Evolutionary conservation across 495 filamentous ascomycete species (phyloP).

Genomic region (Peziza echinospora): DNA sequence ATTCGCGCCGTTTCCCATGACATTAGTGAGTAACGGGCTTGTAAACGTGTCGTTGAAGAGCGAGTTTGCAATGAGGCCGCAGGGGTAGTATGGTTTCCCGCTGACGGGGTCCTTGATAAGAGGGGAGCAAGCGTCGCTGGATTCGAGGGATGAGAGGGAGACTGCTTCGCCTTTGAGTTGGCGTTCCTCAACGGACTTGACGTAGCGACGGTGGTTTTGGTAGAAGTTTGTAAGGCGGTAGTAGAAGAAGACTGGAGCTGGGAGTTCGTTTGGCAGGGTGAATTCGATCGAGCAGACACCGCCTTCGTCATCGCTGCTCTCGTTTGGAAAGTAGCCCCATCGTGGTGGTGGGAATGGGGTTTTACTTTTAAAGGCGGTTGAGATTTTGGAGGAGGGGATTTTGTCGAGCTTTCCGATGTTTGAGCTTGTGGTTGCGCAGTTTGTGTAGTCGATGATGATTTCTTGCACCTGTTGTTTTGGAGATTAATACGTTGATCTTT

Average conservation of each 20-base stretch:
- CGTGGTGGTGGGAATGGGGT: too few relatives aligned
- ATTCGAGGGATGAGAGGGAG: conserved; percentile 35
- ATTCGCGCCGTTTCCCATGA: conserved; percentile 15
- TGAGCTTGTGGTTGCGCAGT: conserved; percentile 39
- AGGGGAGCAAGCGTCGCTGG: conserved; percentile 47
- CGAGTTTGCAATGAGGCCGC: conserved; percentile 89
- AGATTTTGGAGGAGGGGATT: too few relatives aligned
- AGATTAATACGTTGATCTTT: conserved; percentile 8
- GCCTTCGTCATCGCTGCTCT: conserved; percentile 5
- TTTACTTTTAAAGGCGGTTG: too few relatives aligned
- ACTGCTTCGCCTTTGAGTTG: conserved; percentile 60
- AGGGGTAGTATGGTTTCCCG: conserved; percentile 70
- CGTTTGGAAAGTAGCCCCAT: too few relatives aligned
- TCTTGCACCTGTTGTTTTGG: conserved; percentile 51
- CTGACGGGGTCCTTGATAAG: conserved; percentile 31
- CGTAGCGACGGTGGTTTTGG: conserved; percentile 95
- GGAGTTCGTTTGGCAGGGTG: conserved; percentile 52
- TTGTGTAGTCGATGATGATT: conserved; percentile 69
- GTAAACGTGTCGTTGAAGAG: conserved; percentile 87
- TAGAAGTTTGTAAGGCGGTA: conserved; percentile 97
- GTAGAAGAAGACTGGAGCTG: conserved; percentile 67
- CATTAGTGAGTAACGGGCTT: conserved; percentile 28
- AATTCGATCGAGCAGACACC: conserved; percentile 49
- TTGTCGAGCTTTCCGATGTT: too few relatives aligned
- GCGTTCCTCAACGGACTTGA: conserved; percentile 60